These are phyloP conservation scores for Crithidia acanthocephali DNA, from an alignment of 208 protist genomes.

Conservation along the genomic window DNA sequence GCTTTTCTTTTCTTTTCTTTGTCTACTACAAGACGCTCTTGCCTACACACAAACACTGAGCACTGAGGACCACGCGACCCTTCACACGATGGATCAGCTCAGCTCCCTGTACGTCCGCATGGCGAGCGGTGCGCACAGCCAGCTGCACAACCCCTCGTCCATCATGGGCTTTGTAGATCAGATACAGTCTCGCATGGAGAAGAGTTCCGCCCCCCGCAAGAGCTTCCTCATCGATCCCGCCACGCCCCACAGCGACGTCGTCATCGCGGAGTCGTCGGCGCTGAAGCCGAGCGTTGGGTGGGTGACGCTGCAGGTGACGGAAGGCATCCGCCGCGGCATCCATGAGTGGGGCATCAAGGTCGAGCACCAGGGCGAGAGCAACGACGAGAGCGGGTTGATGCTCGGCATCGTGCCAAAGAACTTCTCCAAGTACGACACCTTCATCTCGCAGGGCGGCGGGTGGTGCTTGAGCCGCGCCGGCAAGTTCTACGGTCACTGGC, in stretches of 20 bases:
- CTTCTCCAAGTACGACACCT: constrained; percentile 93
- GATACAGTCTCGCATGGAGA: constrained; percentile 69
- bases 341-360: constrained; percentile 94
- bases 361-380: constrained; percentile 92
- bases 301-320: constrained; percentile 92
- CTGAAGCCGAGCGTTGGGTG: constrained; percentile 93
- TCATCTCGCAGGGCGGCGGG: constrained; percentile 92
- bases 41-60: neutral
- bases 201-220: constrained; percentile 70
- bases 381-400: constrained; percentile 93
- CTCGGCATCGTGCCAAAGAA: constrained; percentile 91
- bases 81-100: constrained; percentile 78
- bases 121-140: constrained; percentile 63
- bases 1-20: too few relatives aligned
- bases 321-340: constrained; percentile 84
- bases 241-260: constrained; percentile 88
- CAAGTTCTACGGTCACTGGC: constrained; percentile 95
- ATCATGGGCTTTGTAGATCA: constrained; percentile 78
- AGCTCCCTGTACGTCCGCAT: constrained; percentile 79
- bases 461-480: constrained; percentile 93
- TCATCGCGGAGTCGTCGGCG: constrained; percentile 88
- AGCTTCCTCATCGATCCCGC: constrained; percentile 91
- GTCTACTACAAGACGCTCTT: too few relatives aligned
- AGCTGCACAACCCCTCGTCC: constrained; percentile 69
- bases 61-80: too few relatives aligned